Evolutionary conservation across 352 stramenopile species (phyloP).

Genomic region (Aphanomyces invadans): DNA sequence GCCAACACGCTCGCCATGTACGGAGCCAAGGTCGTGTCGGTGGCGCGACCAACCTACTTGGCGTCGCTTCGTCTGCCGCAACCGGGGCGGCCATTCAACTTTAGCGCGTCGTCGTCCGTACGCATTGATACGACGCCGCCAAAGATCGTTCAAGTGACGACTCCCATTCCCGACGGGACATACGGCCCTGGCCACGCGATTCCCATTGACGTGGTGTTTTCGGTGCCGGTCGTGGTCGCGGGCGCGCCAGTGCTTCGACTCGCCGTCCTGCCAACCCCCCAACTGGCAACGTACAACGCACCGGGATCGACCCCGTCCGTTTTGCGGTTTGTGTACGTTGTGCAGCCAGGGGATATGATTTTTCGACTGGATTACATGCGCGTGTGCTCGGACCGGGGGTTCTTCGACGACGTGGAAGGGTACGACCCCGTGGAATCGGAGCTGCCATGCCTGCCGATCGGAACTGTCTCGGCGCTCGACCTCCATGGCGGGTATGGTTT

Average conservation of each 20-base stretch:
- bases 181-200: conserved; percentile 55
- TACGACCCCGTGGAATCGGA: conserved; percentile 25
- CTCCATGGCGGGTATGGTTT: conserved; percentile 26
- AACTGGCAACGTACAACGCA: not conserved
- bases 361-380: conserved; percentile 56
- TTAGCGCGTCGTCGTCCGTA: conserved; percentile 60
- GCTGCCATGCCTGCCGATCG: conserved; percentile 36
- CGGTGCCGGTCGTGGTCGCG: conserved; percentile 40
- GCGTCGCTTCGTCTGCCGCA: conserved; percentile 40
- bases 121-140: conserved; percentile 52
- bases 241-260: conserved; percentile 38
- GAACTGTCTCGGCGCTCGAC: conserved; percentile 38
- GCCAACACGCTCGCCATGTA: conserved; percentile 28
- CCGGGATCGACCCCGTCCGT: conserved; percentile 32
- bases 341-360: conserved; percentile 40
- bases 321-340: conserved; percentile 47
- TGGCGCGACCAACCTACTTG: not conserved
- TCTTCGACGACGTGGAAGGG: conserved; percentile 1
- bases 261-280: conserved; percentile 26
- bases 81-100: conserved; percentile 35
- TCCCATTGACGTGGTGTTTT: conserved; percentile 40
- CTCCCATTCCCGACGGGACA: conserved; percentile 37
- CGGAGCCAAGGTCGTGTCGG: conserved; percentile 8
- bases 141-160: conserved; percentile 42
- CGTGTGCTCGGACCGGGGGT: conserved; percentile 33